A percentile compares a stretch with the other conserved stretches of the same genome.
These are phyloP conservation scores for Kodamaea alishanica DNA, from an alignment of 1,139 yeast genomes.

Conservation along the genomic window DNA sequence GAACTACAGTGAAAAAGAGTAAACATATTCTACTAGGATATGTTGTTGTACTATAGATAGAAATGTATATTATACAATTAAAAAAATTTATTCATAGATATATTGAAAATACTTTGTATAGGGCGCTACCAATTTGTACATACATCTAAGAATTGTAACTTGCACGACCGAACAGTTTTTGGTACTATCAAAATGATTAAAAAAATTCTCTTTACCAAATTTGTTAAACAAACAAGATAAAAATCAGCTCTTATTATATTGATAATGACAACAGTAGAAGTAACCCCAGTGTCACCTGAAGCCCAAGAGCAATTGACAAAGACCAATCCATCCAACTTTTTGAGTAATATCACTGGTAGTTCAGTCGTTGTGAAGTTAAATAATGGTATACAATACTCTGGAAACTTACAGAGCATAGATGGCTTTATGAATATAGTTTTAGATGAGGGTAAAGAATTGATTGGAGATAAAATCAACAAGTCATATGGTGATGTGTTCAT, in stretches of 20 bases:
- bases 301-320: constrained; percentile 13
- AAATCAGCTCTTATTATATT: too few species aligned
- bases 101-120: neutral
- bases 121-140: neutral
- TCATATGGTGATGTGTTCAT: constrained; percentile 85
- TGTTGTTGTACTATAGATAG: neutral
- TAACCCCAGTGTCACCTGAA: too few species aligned
- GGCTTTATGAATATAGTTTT: constrained; percentile 96
- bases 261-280: too few species aligned
- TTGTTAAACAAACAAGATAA: too few species aligned
- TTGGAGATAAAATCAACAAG: constrained; percentile 50
- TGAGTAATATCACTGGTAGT: constrained; percentile 74
- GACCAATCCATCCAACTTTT: constrained; percentile 70
- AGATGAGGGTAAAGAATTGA: constrained; percentile 68
- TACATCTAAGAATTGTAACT: too few species aligned
- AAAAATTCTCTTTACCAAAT: too few species aligned
- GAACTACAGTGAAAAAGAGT: constrained; percentile 7
- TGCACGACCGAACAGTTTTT: too few species aligned
- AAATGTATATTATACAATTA: neutral
- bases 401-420: constrained; percentile 82
- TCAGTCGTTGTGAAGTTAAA: constrained; percentile 78
- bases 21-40: neutral
- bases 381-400: constrained; percentile 79
- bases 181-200: too few species aligned
- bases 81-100: neutral